Base-by-base conservation (phyloP, 1,139 yeast species). In the Kodamaea plutei region DNA sequence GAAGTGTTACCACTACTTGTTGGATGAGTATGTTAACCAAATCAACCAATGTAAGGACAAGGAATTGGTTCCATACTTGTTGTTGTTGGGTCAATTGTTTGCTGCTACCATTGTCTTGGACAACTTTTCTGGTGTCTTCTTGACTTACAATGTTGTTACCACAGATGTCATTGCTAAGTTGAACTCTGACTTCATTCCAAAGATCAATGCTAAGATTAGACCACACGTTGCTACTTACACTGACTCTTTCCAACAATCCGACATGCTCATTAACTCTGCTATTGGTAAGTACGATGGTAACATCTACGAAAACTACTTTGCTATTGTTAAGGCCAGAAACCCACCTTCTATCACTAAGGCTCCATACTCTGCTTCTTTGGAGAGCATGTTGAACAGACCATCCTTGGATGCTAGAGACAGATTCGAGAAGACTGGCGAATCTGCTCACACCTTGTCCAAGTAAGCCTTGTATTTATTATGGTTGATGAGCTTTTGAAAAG, bases 181-280 rank as follows among this genome's bases (percentile, higher is more conserved):
- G 41, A 72, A 73, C 44, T 63, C 71, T 23, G 60, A 59, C 34
- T 55, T 51, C 36, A 58, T 73, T 38, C 69, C 71, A 33, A 56
- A 56, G 25, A 50, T 79, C 37, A 60, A 77, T 41, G 50, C 58
- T 12, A 65, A 61, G 25, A 48, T 81, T 34, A 74, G 96, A 56
- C 78, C 79, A 28, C 80, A 83, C 49, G 83, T 81, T 35, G 76
- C 87, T 53, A 84, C 85, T 12, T 69, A 84, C 47, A 84, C 95
- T n/a, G 97, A 89, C 60, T 74, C 95, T 5, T 89, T 89, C 73
- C 80, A 82, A 62, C 72, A 83, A 51, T 76, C 89, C 21, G 96
- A 89, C 60, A 84, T 76, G 64, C 74, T 83, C 61, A 73, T 89
- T 54, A 85, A 88, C 61, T 76, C 96, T 2, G 81, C 95, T 20